A percentile compares a stretch with the other conserved stretches of the same genome.
Evolutionary conservation across 1,284 basidiomycete species (phyloP).

Genomic region (Pholiota adiposa): DNA sequence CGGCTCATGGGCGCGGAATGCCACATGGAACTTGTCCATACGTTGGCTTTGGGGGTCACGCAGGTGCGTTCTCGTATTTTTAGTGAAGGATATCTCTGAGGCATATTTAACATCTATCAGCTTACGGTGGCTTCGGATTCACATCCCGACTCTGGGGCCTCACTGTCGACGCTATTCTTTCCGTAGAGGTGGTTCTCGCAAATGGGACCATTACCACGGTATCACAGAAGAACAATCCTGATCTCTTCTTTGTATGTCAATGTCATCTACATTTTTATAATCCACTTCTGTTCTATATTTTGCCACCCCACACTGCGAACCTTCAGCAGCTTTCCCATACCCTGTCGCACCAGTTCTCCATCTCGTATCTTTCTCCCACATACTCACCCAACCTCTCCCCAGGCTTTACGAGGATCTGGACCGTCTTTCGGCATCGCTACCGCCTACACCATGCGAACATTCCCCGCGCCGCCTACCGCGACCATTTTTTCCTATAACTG

Average conservation of each 20-base stretch:
- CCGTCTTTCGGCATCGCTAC: conserved; percentile 53
- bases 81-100: background rate
- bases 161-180: conserved; percentile 46
- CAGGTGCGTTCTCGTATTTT: background rate
- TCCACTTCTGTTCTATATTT: background rate
- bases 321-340: background rate
- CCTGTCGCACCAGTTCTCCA: background rate
- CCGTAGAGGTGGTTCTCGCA: conserved; percentile 47
- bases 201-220: conserved; percentile 48
- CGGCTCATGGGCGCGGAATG: conserved; percentile 3
- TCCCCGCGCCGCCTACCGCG: conserved; percentile 41
- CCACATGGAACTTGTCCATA: conserved; percentile 14
- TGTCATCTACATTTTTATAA: background rate
- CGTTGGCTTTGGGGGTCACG: conserved; percentile 12
- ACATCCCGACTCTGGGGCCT: conserved; percentile 51
- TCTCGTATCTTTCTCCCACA: background rate
- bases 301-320: background rate
- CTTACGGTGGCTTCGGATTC: conserved; percentile 49
- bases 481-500: conserved; percentile 45
- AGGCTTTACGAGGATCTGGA: conserved; percentile 54
- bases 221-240: conserved; percentile 39
- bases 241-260: conserved; percentile 49
- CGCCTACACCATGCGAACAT: conserved; percentile 46
- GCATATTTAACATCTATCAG: conserved; percentile 18
- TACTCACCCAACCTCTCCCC: background rate